These are phyloP conservation scores for Uronychia setigera DNA, from an alignment of 73 alveolate genomes.

Conservation along the genomic window DNA sequence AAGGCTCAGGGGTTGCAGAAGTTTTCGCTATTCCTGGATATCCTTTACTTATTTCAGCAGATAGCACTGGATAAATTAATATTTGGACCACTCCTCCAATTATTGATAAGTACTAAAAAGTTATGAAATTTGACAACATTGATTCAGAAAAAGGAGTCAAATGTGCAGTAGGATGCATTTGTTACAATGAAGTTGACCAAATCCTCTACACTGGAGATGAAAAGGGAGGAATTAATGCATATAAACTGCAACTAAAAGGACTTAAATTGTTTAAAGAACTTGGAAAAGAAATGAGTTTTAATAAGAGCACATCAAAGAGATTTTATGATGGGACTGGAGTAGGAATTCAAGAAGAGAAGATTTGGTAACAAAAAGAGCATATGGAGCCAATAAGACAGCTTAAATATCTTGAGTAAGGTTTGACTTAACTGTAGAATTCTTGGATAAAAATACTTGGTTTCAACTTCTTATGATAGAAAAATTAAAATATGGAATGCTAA, in stretches of 20 bases:
- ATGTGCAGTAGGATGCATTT: constrained; percentile 41
- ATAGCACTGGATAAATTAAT: constrained; percentile 9
- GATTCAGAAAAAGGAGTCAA: constrained; percentile 41
- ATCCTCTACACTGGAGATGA: constrained; percentile 70
- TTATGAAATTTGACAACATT: constrained; percentile 17
- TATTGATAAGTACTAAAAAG: constrained; percentile 42
- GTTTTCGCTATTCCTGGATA: neutral
- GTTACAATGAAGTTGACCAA: constrained; percentile 25
- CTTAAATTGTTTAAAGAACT: neutral
- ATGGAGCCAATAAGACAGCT: constrained; percentile 58
- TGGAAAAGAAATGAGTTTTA: neutral
- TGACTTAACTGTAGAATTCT: neutral
- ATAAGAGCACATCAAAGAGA: neutral
- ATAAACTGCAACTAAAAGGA: constrained; percentile 3
- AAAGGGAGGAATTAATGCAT: constrained; percentile 53
- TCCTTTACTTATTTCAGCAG: constrained; percentile 33
- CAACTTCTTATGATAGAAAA: constrained; percentile 69
- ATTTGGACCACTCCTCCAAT: constrained; percentile 69
- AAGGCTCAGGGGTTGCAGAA: neutral
- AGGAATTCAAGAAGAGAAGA: neutral
- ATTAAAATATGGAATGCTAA: constrained; percentile 48
- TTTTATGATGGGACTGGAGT: neutral
- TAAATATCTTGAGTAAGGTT: constrained; percentile 21
- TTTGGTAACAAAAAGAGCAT: constrained; percentile 48
- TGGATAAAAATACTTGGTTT: constrained; percentile 18